Evolutionary conservation across 2,329 filamentous ascomycete genomes (phyloP), one percentile per base, ranked within the genome.

Genomic region (Aspergillus spinulosporus): DNA sequence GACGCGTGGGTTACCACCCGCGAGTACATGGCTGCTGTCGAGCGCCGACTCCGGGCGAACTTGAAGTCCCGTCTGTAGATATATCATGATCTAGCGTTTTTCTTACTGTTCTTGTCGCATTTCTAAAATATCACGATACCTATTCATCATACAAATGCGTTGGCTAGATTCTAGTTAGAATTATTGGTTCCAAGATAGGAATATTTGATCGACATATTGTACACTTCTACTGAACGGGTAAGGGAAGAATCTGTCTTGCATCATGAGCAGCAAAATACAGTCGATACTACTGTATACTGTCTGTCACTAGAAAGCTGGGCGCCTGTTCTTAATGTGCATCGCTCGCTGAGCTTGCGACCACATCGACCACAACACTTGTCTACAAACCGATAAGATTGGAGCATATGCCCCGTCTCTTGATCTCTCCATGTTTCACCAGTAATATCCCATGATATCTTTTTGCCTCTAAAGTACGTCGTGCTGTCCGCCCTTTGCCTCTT

Each of bases 11-110:
- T 96, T 66, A 97, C 92, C 52, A 97, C 93, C 56, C 84, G 82
- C 66, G 89, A 96, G 80, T 99, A 97, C 80, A 80, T 99, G 71
- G 85, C 89, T 71, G 93, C 93, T 40, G 93, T 97, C 49, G 93
- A 97, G 86, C 87, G 85, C 77, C 83, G 92, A 70, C 83, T 99
- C 79, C 92, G 93, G 85, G 79, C 80, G 62, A 85, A 85, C 66
- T 80, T 96, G 47, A 71, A 70, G 66, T 59, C 72, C 46, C 68
- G 67, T 47, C 64, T 73, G 50, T 73, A 71, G 60, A 71, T 64
- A 51, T 49, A 58, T 28, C 21, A 52, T 42, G 46, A 48, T 49
- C 52, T 49, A 32, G 21, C 49, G 45, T 57, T 37, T 39, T 55
- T 36, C 29, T 40, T 39, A 39, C 34, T 44, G 4, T 47, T 48